phyloP scores from a whole-genome alignment of 2,329 filamentous ascomycete genomes.

The Microdochium trichocladiopsis region DNA sequence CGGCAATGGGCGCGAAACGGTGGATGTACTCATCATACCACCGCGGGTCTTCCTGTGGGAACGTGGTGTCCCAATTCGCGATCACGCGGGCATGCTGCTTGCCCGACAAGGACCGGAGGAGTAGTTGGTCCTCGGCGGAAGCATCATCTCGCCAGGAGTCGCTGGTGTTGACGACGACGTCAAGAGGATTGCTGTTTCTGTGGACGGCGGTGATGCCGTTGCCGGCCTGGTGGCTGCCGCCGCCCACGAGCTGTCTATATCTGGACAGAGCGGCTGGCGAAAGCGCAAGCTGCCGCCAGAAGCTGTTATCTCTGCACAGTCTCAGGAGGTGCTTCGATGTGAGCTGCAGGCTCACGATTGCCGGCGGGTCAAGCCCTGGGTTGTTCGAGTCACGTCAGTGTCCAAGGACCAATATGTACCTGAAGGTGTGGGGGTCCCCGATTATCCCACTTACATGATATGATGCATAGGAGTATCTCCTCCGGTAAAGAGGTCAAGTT shows the following conservation, averaged over 20 bases:
- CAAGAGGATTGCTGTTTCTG: background rate
- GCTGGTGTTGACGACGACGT: constrained; percentile 14
- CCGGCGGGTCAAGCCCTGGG: constrained; percentile 43
- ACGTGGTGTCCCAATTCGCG: constrained; percentile 79
- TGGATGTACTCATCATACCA: constrained; percentile 92
- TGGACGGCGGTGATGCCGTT: constrained; percentile 6
- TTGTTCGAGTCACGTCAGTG: no score
- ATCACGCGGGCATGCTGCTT: constrained; percentile 48
- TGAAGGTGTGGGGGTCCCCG: no score
- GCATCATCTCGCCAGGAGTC: constrained; percentile 17
- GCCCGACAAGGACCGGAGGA: constrained; percentile 7
- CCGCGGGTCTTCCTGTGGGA: constrained; percentile 61
- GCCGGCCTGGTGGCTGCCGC: constrained; percentile 15
- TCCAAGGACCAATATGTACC: no score
- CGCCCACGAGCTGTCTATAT: constrained; percentile 31
- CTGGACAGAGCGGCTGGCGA: constrained; percentile 52
- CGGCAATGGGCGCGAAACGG: constrained; percentile 63
- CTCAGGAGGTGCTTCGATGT: constrained; percentile 59
- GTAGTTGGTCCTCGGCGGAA: constrained; percentile 12
- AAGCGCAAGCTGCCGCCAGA: constrained; percentile 71
- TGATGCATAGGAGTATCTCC: background rate
- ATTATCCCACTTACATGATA: background rate
- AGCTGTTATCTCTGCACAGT: constrained; percentile 64
- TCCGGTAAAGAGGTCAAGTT: background rate
- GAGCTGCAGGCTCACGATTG: constrained; percentile 62